These are phyloP conservation scores for Dimargaris verticillata DNA, from an alignment of 192 early-diverging fungal genomes.

Conservation along the genomic window DNA sequence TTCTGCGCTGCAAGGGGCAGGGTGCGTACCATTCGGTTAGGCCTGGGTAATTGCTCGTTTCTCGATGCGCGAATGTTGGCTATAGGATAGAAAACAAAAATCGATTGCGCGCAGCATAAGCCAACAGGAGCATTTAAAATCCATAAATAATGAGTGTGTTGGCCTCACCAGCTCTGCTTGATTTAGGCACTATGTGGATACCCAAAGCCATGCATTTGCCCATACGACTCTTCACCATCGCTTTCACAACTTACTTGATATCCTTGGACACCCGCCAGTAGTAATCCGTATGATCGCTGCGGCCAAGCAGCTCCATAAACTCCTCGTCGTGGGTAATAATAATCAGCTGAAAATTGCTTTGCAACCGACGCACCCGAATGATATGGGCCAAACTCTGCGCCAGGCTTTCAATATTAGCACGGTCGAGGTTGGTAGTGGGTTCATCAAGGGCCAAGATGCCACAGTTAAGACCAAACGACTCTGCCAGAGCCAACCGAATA, in stretches of 20 bases:
- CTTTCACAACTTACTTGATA: constrained; percentile 24
- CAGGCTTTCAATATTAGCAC: constrained; percentile 69
- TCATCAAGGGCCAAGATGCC: constrained; percentile 92
- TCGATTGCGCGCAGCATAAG: neutral
- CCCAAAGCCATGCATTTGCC: neutral
- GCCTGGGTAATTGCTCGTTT: neutral
- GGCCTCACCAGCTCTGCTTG: no score
- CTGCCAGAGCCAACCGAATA: constrained; percentile 87
- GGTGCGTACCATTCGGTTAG: no score
- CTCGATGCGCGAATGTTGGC: neutral
- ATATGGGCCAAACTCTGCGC: constrained; percentile 64
- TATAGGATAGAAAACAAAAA: neutral
- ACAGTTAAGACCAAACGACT: constrained; percentile 82
- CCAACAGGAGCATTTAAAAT: neutral
- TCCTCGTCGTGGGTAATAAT: constrained; percentile 97
- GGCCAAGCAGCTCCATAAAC: constrained; percentile 71
- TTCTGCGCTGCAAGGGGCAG: no score
- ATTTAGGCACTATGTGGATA: neutral
- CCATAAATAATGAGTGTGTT: neutral
- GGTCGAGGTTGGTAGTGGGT: constrained; percentile 93
- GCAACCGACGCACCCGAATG: constrained; percentile 56
- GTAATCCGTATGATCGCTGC: constrained; percentile 62
- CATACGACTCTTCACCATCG: neutral
- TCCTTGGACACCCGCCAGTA: constrained; percentile 85
- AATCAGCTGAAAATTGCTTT: constrained; percentile 91